Conservation (phyloP, 2,329 filamentous ascomycete species). For the Ascocoryne sarcoides region DNA sequence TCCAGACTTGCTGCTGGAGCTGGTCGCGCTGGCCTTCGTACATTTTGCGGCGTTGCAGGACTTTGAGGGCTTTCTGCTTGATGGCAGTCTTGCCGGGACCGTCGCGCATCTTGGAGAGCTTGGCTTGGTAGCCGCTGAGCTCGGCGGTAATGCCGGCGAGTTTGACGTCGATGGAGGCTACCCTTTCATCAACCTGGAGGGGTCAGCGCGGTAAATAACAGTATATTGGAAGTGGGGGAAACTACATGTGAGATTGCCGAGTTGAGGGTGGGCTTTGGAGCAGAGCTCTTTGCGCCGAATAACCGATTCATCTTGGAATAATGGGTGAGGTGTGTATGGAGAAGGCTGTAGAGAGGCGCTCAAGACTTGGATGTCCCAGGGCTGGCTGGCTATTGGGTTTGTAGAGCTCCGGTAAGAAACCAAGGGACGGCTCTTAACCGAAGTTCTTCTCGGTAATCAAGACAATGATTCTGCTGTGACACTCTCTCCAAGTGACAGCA, state of each 20-base stretch:
- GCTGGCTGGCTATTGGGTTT: too few species aligned
- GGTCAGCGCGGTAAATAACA: constrained; percentile 11
- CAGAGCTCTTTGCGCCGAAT: constrained; percentile 80
- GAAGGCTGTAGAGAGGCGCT: too few species aligned
- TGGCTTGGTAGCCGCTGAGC: constrained; percentile 77
- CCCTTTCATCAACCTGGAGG: constrained; percentile 62
- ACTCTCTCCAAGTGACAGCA: too few species aligned
- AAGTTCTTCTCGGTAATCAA: too few species aligned
- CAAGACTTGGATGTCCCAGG: too few species aligned
- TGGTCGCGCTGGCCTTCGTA: constrained; percentile 94
- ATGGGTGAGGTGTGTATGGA: too few species aligned
- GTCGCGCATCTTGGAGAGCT: constrained; percentile 87
- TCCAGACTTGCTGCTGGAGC: constrained; percentile 90
- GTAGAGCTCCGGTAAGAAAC: too few species aligned
- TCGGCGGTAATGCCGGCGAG: constrained; percentile 88
- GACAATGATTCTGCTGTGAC: too few species aligned
- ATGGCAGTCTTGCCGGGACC: constrained; percentile 88
- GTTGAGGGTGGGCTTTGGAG: constrained; percentile 82
- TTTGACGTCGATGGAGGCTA: constrained; percentile 87
- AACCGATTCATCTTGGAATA: constrained; percentile 83
- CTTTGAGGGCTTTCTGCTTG: constrained; percentile 88
- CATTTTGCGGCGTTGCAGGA: constrained; percentile 86
- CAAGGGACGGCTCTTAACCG: too few species aligned
- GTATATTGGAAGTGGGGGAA: background rate
- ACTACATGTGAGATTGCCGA: constrained; percentile 72